phyloP scores from a whole-genome alignment of 2,329 filamentous ascomycete genomes.

The Mycosphaerella sp. region DNA sequence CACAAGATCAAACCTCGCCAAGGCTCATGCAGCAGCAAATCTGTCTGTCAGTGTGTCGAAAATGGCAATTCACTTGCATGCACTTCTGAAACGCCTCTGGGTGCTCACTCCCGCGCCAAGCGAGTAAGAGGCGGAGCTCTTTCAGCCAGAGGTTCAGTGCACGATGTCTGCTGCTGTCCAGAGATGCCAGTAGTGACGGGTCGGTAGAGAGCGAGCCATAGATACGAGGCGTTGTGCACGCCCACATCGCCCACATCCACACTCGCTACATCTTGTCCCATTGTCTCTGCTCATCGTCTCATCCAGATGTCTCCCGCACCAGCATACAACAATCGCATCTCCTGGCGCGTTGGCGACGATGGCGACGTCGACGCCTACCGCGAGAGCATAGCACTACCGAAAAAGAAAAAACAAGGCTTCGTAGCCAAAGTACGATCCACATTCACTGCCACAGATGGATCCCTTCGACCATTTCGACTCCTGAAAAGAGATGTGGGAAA shows the following conservation, averaged over 20 bases:
- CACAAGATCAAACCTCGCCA: background rate
- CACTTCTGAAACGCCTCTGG: background rate
- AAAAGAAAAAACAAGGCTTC: background rate
- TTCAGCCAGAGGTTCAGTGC: background rate
- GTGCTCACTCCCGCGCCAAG: background rate
- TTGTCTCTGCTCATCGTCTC: background rate
- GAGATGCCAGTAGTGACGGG: background rate
- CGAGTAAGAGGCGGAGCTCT: background rate
- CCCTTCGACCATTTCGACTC: conserved; percentile 31
- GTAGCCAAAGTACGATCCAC: background rate
- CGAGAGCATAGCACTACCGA: background rate
- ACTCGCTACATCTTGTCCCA: background rate
- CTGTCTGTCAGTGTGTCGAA: background rate
- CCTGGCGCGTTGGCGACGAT: background rate
- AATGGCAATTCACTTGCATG: background rate
- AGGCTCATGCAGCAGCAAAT: background rate
- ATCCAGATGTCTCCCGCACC: background rate
- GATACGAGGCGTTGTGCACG: background rate
- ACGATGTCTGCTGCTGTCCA: background rate
- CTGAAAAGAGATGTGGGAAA: conserved; percentile 31
- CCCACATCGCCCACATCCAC: background rate
- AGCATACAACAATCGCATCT: background rate
- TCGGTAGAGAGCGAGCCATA: background rate
- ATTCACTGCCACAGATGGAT: background rate
- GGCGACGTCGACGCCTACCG: too few relatives aligned